Base-by-base conservation (phyloP, 169 alveolate species). In the Cryptosporidium canis region DNA sequence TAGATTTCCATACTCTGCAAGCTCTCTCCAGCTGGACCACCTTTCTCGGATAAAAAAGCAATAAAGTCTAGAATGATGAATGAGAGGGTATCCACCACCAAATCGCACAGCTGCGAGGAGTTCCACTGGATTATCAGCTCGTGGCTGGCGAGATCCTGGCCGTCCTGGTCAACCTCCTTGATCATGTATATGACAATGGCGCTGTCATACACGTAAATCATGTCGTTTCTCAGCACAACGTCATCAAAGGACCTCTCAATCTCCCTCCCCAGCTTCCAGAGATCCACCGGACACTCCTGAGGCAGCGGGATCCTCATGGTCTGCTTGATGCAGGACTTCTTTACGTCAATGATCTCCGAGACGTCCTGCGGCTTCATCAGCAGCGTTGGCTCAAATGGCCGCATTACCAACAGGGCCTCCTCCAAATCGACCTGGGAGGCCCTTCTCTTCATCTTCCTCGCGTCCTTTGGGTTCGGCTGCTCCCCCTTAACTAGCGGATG, bases 1-100 rank as follows among this genome's bases (percentile, higher is more conserved):
- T 77, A 77, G 18, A 77, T 31, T 18, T 44, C 64, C 6, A 37
- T 37, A 1, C 41, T 51, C 8, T 14, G 24, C n/a, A 51, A 11
- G 18, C 0, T 27, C 33, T 31, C 39, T 48, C 9, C 45, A 12
- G 35, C 45, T 24, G 24, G 68, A 6, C n/a, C 33, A 35, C n/a
- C n/a, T n/a, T 77, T 58, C 14, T 55, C 48, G 12, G 68, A 39
- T 18, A 44, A 14, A 41, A 33, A 44, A 41, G 21, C 16, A 58
- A 77, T 77, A 39, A 37, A 61, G 45, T 77, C 87, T 18, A 77
- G 45, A 44, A 77, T 77, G 1, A 77, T 58, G 21, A 77, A 77
- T 43, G 87, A 77, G n/a, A 77, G 58, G 24, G 87, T 41, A 61
- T 77, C 87, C 11, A 61, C 87, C 35, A 77, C 71, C 47, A 77